Evolutionary conservation across 441 rosid species (phyloP), one percentile per base, ranked within the genome.

Genomic region (Dalechampia spathulata): DNA sequence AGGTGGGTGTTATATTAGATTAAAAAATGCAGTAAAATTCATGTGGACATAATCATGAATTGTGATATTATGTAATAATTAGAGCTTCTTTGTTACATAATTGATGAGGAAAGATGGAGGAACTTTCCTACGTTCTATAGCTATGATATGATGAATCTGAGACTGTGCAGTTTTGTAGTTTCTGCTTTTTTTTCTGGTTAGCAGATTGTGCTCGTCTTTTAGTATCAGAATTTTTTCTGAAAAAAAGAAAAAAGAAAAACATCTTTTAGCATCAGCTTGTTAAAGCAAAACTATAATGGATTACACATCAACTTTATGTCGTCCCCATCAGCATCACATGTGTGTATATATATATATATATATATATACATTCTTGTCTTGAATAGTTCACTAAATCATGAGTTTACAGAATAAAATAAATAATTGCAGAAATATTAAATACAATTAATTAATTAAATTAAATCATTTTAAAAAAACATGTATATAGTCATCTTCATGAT

Each of bases 41-140:
- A 19, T 7, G 15, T 28, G 20, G 7, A 22, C 13, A 25, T 25
- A 51, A 43, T 70, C 6, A 59, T 42, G 52, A 51, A 11, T 5
- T 16, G 21, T 9, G 44, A 47, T 16, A 26, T 4, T 38, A 25
- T 51, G n/a, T n/a, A n/a, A 55, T 11, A 38, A 55, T 25, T 27
- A 40, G 55, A 50, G 46, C 55, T 53, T 58, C 26, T 46, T 54
- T 16, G 5, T 22, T 25, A 47, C 52, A 44, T 30, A 30, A 58
- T 1, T 57, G 50, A 12, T 40, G 25, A 66, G 63, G 77, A 68
- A 78, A 75, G 72, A 37, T 63, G 78, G 0, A 55, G 73, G 80
- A 68, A 75, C 66, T 64, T 75, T 75, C 80, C 73, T 70, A 16
- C 47, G 4, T 32, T 44, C 67, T 47, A 26, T 36, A 39, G 17